Conservation (phyloP, 2,329 filamentous ascomycete genomes). For the Fusarium phyllophilum region DNA sequence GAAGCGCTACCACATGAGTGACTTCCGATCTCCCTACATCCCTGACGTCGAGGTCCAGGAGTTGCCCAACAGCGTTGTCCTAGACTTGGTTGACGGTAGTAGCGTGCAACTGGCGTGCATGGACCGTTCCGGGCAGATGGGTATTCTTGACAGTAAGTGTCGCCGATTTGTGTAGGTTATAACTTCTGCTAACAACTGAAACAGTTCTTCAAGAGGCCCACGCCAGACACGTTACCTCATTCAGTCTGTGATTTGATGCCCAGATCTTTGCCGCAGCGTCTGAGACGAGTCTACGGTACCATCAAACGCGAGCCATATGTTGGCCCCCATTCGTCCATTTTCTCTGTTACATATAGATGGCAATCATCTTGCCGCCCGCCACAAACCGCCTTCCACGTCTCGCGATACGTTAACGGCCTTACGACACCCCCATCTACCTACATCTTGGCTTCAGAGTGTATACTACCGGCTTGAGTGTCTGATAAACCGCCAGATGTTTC, state of each 20-base stretch:
- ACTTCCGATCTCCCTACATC: conserved; percentile 81
- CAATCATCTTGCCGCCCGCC: neutral
- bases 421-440: conserved; percentile 17
- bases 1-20: conserved; percentile 86
- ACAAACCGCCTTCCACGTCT: conserved; percentile 20
- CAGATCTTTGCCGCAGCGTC: neutral
- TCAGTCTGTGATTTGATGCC: conserved; percentile 43
- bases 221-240: conserved; percentile 46
- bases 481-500: conserved; percentile 6
- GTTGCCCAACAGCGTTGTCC: conserved; percentile 82
- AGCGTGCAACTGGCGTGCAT: conserved; percentile 72
- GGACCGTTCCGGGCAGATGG: conserved; percentile 67
- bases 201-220: conserved; percentile 52
- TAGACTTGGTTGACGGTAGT: conserved; percentile 70
- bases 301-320: conserved; percentile 1
- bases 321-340: neutral
- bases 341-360: conserved; percentile 28
- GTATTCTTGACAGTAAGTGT: conserved; percentile 64
- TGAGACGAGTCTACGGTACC: conserved; percentile 7
- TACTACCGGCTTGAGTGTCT: conserved; percentile 18
- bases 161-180: neutral
- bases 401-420: conserved; percentile 33
- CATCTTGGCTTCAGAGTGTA: conserved; percentile 27
- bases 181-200: conserved; percentile 8
- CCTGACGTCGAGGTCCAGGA: conserved; percentile 94